Percentiles rank a stretch among this genome's conserved stretches.
Conservation (phyloP, 2,329 filamentous ascomycete species). For the Neopestalotiopsis clavispora region DNA sequence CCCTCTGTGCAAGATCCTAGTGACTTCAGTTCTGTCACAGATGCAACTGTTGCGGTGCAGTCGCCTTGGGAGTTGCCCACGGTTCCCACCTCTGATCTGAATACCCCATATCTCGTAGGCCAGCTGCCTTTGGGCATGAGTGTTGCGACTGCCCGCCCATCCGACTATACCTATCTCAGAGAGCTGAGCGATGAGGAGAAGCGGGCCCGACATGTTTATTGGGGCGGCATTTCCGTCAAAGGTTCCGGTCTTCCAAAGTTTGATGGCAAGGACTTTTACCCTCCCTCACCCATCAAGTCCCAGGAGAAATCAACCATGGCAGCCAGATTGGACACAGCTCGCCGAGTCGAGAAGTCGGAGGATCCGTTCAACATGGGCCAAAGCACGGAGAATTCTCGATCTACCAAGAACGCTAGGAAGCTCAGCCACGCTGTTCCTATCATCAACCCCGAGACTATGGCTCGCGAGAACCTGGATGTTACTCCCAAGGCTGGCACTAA, state of each 20-base stretch:
- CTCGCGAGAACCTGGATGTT: conserved; percentile 19
- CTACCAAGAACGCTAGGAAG: conserved; percentile 28
- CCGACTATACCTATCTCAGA: conserved; percentile 60
- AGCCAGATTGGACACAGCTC: conserved; percentile 13
- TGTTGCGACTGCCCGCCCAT: conserved; percentile 44
- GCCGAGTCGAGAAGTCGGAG: conserved; percentile 28
- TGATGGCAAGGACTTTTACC: conserved; percentile 69
- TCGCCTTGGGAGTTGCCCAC: conserved; percentile 5
- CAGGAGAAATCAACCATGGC: conserved; percentile 4
- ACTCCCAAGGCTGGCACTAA: conserved; percentile 17
- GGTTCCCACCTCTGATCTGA: not conserved
- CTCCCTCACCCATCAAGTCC: conserved; percentile 55
- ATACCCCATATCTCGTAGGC: conserved; percentile 60
- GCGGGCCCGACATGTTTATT: conserved; percentile 64
- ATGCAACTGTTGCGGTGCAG: conserved; percentile 10
- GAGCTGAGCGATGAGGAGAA: conserved; percentile 64
- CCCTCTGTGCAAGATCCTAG: conserved; percentile 20
- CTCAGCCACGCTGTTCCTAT: conserved; percentile 40
- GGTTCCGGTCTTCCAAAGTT: conserved; percentile 64
- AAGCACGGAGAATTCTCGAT: conserved; percentile 27
- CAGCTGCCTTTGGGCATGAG: conserved; percentile 50
- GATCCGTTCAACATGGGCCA: conserved; percentile 33
- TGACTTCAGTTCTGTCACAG: conserved; percentile 4
- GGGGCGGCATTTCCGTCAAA: conserved; percentile 59
- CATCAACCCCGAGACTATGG: conserved; percentile 32